These are phyloP conservation scores for Magnusiomyces fungicola DNA, from an alignment of 1,139 yeast genomes.

Conservation along the genomic window DNA sequence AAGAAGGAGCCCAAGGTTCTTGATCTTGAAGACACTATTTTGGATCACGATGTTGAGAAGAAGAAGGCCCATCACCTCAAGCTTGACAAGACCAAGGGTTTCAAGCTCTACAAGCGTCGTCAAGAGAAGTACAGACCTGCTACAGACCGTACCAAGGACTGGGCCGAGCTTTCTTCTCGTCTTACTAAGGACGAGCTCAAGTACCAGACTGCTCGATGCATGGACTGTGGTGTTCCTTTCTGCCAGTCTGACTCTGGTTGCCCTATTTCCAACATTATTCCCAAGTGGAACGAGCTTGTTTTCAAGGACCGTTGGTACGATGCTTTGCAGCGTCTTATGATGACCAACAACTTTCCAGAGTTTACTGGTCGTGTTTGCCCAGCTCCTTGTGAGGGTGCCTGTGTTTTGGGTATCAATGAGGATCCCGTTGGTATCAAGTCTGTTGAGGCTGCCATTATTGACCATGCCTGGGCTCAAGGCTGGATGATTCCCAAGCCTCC, in stretches of 20 bases:
- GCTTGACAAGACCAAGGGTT: constrained; percentile 80
- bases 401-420: constrained; percentile 88
- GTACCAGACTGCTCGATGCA: constrained; percentile 96
- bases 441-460: constrained; percentile 93
- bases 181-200: constrained; percentile 79
- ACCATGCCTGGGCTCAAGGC: constrained; percentile 92
- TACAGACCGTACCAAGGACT: constrained; percentile 70
- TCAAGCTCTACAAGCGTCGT: constrained; percentile 88
- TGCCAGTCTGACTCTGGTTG: constrained; percentile 98
- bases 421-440: constrained; percentile 97
- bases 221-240: constrained; percentile 99
- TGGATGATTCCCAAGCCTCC: constrained; percentile 92
- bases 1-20: constrained; percentile 74
- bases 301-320: constrained; percentile 94
- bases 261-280: constrained; percentile 94
- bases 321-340: constrained; percentile 83
- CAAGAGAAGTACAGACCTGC: constrained; percentile 81
- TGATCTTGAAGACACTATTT: constrained; percentile 84
- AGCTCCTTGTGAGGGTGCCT: constrained; percentile 98
- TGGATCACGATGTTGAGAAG: constrained; percentile 58
- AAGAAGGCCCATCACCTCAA: constrained; percentile 50
- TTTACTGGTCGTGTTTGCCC: constrained; percentile 98
- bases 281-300: constrained; percentile 95
- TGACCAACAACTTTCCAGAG: constrained; percentile 98
- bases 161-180: constrained; percentile 85